A percentile compares a stretch with the other conserved stretches of the same genome.
These are phyloP conservation scores for Picochlorum sp. DNA, from an alignment of 139 green algal genomes.

Conservation along the genomic window DNA sequence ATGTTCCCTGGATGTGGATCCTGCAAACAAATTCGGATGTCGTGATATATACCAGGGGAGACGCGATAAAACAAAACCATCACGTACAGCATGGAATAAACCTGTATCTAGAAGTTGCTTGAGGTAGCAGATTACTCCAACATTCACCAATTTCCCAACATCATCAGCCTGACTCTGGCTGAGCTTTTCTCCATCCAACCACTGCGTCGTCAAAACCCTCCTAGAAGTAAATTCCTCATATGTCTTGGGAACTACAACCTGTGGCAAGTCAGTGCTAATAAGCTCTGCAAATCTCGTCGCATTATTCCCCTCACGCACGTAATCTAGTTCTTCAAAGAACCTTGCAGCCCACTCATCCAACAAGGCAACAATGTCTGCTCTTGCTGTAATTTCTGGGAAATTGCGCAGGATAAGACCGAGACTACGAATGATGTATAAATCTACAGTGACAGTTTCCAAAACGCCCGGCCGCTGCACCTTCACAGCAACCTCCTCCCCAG, in stretches of 20 bases:
- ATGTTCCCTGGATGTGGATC: constrained; percentile 86
- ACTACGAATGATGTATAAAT: constrained; percentile 80
- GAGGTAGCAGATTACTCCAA: constrained; percentile 97
- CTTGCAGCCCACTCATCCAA: constrained; percentile 95
- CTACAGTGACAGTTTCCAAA: constrained; percentile 79
- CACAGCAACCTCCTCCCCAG: constrained; percentile 79
- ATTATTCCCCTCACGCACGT: constrained; percentile 88
- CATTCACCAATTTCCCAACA: constrained; percentile 86
- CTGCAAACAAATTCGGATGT: background rate
- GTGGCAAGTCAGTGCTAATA: constrained; percentile 86
- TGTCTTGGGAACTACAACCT: constrained; percentile 91
- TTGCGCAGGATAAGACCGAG: constrained; percentile 54
- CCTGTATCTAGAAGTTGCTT: constrained; percentile 91
- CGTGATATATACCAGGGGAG: background rate
- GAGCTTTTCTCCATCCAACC: constrained; percentile 80
- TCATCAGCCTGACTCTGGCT: constrained; percentile 73
- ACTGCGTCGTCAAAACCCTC: constrained; percentile 76
- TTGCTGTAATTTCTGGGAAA: constrained; percentile 41
- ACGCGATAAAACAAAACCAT: background rate
- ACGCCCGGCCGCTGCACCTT: constrained; percentile 91
- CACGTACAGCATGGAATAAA: constrained; percentile 41
- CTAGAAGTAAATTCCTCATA: constrained; percentile 73
- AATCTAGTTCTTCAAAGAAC: constrained; percentile 98
- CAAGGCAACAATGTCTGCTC: constrained; percentile 84
- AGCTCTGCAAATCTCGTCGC: constrained; percentile 69